Conservation (phyloP, 2,329 filamentous ascomycete species). For the Phaeophleospora eucalypticola region DNA sequence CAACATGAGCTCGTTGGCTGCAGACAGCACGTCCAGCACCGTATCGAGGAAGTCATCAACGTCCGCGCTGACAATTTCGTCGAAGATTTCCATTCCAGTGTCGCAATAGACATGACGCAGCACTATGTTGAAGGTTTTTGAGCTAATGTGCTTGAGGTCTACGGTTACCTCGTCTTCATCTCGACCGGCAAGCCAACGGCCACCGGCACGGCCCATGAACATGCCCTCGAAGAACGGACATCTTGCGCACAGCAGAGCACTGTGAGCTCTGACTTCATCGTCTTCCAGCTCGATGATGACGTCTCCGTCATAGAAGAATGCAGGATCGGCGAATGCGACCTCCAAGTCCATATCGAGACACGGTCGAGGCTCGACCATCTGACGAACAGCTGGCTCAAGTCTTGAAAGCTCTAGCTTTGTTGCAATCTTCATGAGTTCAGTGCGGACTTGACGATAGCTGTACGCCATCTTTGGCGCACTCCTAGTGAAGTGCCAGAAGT, state of each 20-base stretch:
- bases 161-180: conserved; percentile 60
- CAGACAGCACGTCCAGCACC: conserved; percentile 84
- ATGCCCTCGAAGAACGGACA: conserved; percentile 91
- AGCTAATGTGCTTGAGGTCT: conserved; percentile 76
- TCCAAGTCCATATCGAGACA: conserved; percentile 68
- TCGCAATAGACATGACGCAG: conserved; percentile 81
- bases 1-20: conserved; percentile 92
- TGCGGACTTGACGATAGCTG: conserved; percentile 73
- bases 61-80: conserved; percentile 65
- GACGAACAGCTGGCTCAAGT: conserved; percentile 71
- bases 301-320: conserved; percentile 76
- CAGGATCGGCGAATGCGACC: conserved; percentile 61
- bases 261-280: conserved; percentile 69
- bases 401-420: conserved; percentile 64
- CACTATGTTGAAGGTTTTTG: conserved; percentile 71
- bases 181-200: conserved; percentile 65
- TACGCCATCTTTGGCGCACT: conserved; percentile 62
- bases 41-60: conserved; percentile 83
- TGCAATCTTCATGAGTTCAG: conserved; percentile 83
- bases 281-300: conserved; percentile 73
- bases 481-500: conserved; percentile 78
- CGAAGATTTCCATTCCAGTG: conserved; percentile 73
- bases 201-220: conserved; percentile 81
- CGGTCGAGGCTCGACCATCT: conserved; percentile 63
- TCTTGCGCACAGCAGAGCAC: conserved; percentile 70